These are phyloP conservation scores for Candida xiaguanensis DNA, from an alignment of 805 yeast genomes.

Conservation along the genomic window DNA sequence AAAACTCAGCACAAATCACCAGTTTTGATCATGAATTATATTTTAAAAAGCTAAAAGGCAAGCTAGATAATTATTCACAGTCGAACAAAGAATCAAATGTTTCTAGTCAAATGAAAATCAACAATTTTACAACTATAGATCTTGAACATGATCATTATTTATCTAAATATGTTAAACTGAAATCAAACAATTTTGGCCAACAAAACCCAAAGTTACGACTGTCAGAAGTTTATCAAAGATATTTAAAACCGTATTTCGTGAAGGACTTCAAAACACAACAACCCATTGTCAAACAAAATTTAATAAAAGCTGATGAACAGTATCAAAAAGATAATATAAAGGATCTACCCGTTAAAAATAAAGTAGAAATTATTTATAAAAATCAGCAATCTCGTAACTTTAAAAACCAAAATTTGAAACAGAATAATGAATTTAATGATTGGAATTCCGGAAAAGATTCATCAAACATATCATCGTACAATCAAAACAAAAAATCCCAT, in stretches of 20 bases:
- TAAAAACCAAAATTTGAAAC: too few relatives aligned
- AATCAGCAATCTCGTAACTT: too few relatives aligned
- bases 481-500: not conserved
- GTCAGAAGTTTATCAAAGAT: constrained; percentile 21
- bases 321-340: not conserved
- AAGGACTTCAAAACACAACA: too few relatives aligned
- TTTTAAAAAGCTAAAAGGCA: not conserved
- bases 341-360: not conserved
- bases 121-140: not conserved
- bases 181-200: constrained; percentile 14
- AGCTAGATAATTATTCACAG: not conserved
- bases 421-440: too few relatives aligned
- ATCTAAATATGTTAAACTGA: constrained; percentile 19
- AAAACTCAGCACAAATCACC: not conserved
- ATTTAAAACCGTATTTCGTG: constrained; percentile 11
- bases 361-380: too few relatives aligned
- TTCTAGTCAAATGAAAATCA: not conserved
- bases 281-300: too few relatives aligned
- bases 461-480: too few relatives aligned
- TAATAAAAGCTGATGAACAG: not conserved
- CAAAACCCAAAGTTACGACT: constrained; percentile 16
- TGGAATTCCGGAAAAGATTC: too few relatives aligned
- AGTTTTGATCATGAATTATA: not conserved
- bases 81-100: not conserved
- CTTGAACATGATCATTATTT: constrained; percentile 17